A percentile compares a stretch with the other conserved stretches of the same genome.
These are phyloP conservation scores for Phytophthora capsici DNA, from an alignment of 352 stramenopile species.

Conservation along the genomic window DNA sequence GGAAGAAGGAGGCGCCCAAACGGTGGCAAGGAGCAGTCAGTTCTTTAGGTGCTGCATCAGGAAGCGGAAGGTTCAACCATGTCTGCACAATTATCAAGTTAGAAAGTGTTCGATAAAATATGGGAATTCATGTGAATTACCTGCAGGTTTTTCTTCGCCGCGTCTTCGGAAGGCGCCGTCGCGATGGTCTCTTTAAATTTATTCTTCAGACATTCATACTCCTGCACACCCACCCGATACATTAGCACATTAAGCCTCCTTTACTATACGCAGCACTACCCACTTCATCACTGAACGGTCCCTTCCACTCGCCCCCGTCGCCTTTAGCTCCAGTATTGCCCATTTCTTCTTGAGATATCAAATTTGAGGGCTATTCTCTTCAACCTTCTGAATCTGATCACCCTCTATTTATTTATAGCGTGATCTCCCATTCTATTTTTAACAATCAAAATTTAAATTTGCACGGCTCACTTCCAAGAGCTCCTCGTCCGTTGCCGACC, in stretches of 20 bases:
- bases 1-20: constrained; percentile 57
- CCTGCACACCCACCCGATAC: constrained; percentile 31
- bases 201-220: constrained; percentile 65
- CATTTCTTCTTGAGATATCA: constrained; percentile 36
- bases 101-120: neutral
- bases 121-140: constrained; percentile 18
- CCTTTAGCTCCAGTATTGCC: constrained; percentile 34
- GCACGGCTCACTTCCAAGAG: constrained; percentile 20
- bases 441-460: constrained; percentile 1
- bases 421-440: neutral
- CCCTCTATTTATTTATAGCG: constrained; percentile 10
- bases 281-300: constrained; percentile 83
- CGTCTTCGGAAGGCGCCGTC: constrained; percentile 22
- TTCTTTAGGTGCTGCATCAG: constrained; percentile 33
- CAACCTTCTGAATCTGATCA: constrained; percentile 1
- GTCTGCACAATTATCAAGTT: constrained; percentile 29
- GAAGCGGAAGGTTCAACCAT: constrained; percentile 52
- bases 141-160: constrained; percentile 49
- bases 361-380: neutral
- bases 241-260: neutral
- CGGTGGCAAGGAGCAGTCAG: constrained; percentile 24
- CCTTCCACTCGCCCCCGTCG: constrained; percentile 62
- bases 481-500: constrained; percentile 15
- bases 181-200: constrained; percentile 53
- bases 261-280: neutral